Base-by-base conservation (phyloP, 1,139 yeast species). In the Kodamaea suecica region DNA sequence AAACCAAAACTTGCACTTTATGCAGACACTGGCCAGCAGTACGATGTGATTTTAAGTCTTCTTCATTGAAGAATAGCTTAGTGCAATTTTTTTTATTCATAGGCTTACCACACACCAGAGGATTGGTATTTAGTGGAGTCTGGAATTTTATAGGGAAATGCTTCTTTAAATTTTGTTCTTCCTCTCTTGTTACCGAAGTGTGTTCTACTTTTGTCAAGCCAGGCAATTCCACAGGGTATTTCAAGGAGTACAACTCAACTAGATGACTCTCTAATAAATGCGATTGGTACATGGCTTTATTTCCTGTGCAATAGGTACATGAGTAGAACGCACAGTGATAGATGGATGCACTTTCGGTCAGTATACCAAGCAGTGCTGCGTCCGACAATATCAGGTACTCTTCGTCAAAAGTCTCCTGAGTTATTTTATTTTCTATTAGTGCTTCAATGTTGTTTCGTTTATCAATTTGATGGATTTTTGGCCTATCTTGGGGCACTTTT, bases 271-370 rank as follows among this genome's bases (percentile, higher is more conserved):
- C 49, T 4, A 65, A 40, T 8, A 68, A 45, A 41, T 68, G 74
- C 3, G 44, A 45, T 31, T 57, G 52, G 42, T 63, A 66, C 17
- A 61, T 37, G 6, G 40, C 33, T 26, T 51, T 57, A 36, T 62
- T 62, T 0, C 66, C 68, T 0, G 70, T 58, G 23, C 63, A 55
- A 31, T 59, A 62, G 10, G 44, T 34, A 40, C 73, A 66, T 4
- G 40, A 31, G 5, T 43, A 40, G 36, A 66, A 61, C 3, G 65
- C 64, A 44, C 73, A 66, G 17, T 43, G 30, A 33, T 45, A 59
- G 3, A 62, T 41, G 4, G 29, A 25, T 6, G 23, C 6, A 5
- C 30, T 4, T 12, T 32, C 15, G 9, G 17, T 14, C 4, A 17
- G 27, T n/a, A 33, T 29, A 9, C 42, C 38, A 11, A 35, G 12